A percentile compares a stretch with the other conserved stretches of the same genome.
These are phyloP conservation scores for Coemansia sp. DNA, from an alignment of 192 early-diverging fungal genomes.

Conservation along the genomic window DNA sequence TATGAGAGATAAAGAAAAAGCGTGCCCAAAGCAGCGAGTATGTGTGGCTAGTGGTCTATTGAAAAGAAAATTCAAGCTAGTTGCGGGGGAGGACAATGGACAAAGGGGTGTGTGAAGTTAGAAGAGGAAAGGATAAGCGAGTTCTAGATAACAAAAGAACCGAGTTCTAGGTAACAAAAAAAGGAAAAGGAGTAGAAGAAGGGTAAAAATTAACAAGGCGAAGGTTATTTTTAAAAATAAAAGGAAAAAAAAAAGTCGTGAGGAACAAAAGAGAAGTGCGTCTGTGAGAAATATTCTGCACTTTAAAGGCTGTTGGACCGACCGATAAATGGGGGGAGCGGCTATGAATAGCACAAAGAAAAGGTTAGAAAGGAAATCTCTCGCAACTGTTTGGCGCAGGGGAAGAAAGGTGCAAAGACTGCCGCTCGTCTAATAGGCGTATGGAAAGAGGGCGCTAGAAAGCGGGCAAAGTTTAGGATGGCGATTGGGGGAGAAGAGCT, in stretches of 20 bases:
- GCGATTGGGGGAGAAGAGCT: background rate
- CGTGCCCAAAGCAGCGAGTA: background rate
- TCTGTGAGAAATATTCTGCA: background rate
- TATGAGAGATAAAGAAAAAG: background rate
- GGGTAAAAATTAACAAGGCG: constrained; percentile 7
- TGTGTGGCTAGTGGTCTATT: background rate
- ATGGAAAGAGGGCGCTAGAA: background rate
- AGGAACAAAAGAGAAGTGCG: constrained; percentile 13
- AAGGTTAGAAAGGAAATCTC: constrained; percentile 18
- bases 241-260: constrained; percentile 14
- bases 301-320: constrained; percentile 7
- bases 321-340: background rate
- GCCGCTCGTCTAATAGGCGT: background rate
- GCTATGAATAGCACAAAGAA: constrained; percentile 11
- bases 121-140: constrained; percentile 8
- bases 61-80: background rate
- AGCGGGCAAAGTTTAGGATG: background rate
- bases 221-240: constrained; percentile 15
- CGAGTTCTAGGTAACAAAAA: constrained; percentile 12
- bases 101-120: background rate
- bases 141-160: background rate
- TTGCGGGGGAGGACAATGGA: background rate
- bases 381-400: constrained; percentile 6
- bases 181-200: constrained; percentile 5
- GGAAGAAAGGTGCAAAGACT: background rate